phyloP scores from a whole-genome alignment of 768 basidiomycete genomes.

The Phlebiopsis gigantea region DNA sequence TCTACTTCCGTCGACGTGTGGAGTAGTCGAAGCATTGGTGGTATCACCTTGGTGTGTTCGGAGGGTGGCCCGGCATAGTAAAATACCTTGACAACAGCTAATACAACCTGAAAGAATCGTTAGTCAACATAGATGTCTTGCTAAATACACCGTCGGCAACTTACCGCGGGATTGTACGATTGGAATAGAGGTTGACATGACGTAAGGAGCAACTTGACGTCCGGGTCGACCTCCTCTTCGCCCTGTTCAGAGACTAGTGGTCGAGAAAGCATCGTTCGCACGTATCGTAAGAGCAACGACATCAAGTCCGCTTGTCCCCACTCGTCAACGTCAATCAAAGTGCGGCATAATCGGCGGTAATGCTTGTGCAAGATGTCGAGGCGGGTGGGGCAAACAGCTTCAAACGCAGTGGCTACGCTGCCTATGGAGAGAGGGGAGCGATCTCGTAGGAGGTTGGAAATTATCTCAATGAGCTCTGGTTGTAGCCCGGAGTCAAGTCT shows the following conservation, averaged over 20 bases:
- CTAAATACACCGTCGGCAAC: slow-evolving; percentile 21
- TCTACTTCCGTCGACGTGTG: slow-evolving; percentile 66
- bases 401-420: slow-evolving; percentile 79
- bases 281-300: slow-evolving; percentile 76
- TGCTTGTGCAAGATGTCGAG: slow-evolving; percentile 87
- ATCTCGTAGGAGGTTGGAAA: slow-evolving; percentile 62
- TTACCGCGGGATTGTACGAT: slow-evolving; percentile 82
- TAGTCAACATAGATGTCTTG: background rate
- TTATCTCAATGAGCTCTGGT: slow-evolving; percentile 60
- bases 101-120: slow-evolving; percentile 53
- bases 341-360: slow-evolving; percentile 76
- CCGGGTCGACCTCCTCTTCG: slow-evolving; percentile 68
- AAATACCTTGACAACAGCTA: slow-evolving; percentile 68
- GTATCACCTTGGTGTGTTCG: slow-evolving; percentile 49
- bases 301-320: slow-evolving; percentile 91
- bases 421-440: slow-evolving; percentile 86
- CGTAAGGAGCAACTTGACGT: slow-evolving; percentile 68
- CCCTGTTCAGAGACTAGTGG: slow-evolving; percentile 36
- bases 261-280: slow-evolving; percentile 73
- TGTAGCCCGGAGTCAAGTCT: slow-evolving; percentile 77
- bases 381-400: slow-evolving; percentile 79
- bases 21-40: slow-evolving; percentile 72
- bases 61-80: slow-evolving; percentile 68
- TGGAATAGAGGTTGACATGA: slow-evolving; percentile 76
- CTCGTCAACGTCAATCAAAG: slow-evolving; percentile 90